A percentile compares a stretch with the other conserved stretches of the same genome.
phyloP scores from a whole-genome alignment of 2,329 filamentous ascomycete species.

The Cadophora sp. region DNA sequence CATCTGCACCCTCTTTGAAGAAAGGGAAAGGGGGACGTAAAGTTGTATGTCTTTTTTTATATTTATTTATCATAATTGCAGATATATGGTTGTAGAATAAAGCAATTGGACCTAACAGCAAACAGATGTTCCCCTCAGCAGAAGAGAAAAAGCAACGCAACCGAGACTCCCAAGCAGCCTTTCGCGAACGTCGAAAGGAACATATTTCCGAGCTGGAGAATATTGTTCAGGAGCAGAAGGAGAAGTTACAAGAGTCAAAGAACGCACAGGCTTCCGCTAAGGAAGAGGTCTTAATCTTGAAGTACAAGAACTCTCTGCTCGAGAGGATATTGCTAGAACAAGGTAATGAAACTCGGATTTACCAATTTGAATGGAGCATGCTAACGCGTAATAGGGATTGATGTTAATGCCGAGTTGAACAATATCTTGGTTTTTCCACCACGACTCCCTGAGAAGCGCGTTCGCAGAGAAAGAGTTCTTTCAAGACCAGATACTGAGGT shows the following conservation, averaged over 20 bases:
- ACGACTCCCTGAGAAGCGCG: slow-evolving; percentile 15
- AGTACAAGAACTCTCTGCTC: slow-evolving; percentile 95
- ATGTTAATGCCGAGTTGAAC: slow-evolving; percentile 92
- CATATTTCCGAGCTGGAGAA: slow-evolving; percentile 98
- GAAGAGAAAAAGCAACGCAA: slow-evolving; percentile 98
- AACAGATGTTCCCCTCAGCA: slow-evolving; percentile 92
- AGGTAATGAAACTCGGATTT: slow-evolving; percentile 57
- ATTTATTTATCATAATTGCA: neutral
- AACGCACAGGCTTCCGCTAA: slow-evolving; percentile 90
- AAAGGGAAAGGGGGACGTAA: slow-evolving; percentile 32
- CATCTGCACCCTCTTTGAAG: slow-evolving; percentile 2
- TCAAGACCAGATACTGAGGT: slow-evolving; percentile 68
- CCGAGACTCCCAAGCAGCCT: slow-evolving; percentile 92
- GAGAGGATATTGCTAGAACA: slow-evolving; percentile 95
- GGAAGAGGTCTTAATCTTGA: slow-evolving; percentile 95
- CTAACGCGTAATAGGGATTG: slow-evolving; percentile 70
- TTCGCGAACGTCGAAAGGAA: slow-evolving; percentile 92
- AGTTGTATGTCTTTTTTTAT: slow-evolving; percentile 23
- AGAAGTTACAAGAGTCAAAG: slow-evolving; percentile 86
- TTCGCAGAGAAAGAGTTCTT: slow-evolving; percentile 42
- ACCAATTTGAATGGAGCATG: neutral
- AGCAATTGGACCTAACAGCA: slow-evolving; percentile 10
- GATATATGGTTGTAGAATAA: neutral
- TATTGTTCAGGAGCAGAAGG: slow-evolving; percentile 93
- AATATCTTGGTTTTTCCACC: slow-evolving; percentile 41